These are phyloP conservation scores for Adiantum capillusveneris DNA, from an alignment of 75 land plant species.

Conservation along the genomic window DNA sequence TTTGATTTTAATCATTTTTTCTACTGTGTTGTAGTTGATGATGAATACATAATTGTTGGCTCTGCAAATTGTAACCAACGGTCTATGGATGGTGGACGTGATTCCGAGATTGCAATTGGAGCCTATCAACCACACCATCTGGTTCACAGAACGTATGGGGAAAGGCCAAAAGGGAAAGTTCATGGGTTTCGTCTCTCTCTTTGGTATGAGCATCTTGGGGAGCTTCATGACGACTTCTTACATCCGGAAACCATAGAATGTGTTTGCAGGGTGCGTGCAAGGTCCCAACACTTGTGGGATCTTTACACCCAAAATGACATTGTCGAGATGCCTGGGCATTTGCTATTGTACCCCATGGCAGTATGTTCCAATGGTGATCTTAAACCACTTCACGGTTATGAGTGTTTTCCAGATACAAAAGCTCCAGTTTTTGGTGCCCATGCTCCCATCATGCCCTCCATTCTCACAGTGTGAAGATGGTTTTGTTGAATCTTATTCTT, in stretches of 20 bases:
- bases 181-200: constrained; percentile 44
- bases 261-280: constrained; percentile 18
- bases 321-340: constrained; percentile 44
- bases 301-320: constrained; percentile 18
- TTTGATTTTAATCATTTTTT: too few relatives aligned
- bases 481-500: too few relatives aligned
- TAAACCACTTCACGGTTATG: constrained; percentile 3
- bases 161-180: constrained; percentile 24
- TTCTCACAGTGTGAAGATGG: background rate
- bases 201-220: constrained; percentile 45
- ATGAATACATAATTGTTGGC: constrained; percentile 42
- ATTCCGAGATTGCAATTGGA: constrained; percentile 52
- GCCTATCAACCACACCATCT: constrained; percentile 48
- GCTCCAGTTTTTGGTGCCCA: constrained; percentile 13
- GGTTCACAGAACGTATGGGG: background rate
- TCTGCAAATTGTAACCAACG: constrained; percentile 59
- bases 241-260: constrained; percentile 35
- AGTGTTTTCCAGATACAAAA: constrained; percentile 15
- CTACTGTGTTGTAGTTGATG: too few relatives aligned
- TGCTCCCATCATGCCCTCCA: background rate
- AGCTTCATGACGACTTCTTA: constrained; percentile 11
- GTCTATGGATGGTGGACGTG: constrained; percentile 56
- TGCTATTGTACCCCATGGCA: constrained; percentile 29
- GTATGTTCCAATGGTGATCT: constrained; percentile 19
- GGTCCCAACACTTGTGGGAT: constrained; percentile 31